Evolutionary conservation across 345 rosid genomes (phyloP).

Genomic region (Dipteronia sinensis): DNA sequence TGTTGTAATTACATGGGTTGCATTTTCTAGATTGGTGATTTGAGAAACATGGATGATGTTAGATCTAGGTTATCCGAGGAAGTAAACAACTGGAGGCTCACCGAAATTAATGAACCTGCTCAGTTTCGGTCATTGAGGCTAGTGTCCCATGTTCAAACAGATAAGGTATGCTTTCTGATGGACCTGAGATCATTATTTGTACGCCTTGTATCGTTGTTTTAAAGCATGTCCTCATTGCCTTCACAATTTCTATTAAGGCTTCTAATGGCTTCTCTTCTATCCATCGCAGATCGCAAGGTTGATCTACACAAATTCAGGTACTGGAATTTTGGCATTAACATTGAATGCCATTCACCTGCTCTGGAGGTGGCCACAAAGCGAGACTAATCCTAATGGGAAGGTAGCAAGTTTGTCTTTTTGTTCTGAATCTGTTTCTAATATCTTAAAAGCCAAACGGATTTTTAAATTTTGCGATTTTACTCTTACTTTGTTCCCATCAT

Average conservation of each 20-base stretch:
- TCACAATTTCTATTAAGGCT: neutral
- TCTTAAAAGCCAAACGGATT: neutral
- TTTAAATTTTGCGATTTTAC: neutral
- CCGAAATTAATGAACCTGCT: conserved; percentile 39
- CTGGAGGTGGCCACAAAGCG: conserved; percentile 44
- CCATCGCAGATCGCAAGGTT: conserved; percentile 40
- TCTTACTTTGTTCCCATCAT: neutral
- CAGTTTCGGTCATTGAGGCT: conserved; percentile 36
- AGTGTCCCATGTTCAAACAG: conserved; percentile 24
- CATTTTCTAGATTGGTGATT: conserved; percentile 38
- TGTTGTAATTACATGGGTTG: neutral
- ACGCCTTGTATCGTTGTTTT: too few species aligned
- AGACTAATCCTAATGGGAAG: conserved; percentile 35
- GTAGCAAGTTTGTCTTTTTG: conserved; percentile 19
- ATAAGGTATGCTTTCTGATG: conserved; percentile 27
- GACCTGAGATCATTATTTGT: neutral
- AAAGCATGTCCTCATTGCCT: neutral
- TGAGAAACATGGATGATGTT: conserved; percentile 24
- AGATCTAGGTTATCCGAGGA: conserved; percentile 32
- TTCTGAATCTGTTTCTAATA: neutral
- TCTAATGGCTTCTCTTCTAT: conserved; percentile 2
- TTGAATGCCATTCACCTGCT: conserved; percentile 33
- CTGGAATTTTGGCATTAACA: conserved; percentile 43
- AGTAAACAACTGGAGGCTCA: conserved; percentile 25
- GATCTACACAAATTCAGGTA: conserved; percentile 43